Base-by-base conservation (phyloP, 2,329 filamentous ascomycete species). In the Exophiala spinifera region DNA sequence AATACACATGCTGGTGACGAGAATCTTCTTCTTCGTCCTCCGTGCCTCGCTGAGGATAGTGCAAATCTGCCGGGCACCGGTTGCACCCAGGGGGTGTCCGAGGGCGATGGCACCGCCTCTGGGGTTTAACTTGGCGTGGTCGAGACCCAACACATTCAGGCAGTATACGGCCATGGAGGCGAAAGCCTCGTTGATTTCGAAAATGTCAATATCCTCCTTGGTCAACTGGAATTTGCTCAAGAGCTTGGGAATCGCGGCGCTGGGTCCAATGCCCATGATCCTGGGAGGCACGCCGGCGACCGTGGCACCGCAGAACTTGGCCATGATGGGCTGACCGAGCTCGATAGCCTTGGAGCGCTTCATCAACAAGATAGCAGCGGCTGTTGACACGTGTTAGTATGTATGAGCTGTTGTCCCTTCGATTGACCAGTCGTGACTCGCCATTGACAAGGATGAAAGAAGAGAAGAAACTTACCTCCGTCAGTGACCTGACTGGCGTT, bases 141-240 rank as follows among this genome's bases (percentile, higher is more conserved):
- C 80, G 71, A 84, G 51, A 67, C 82, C 66, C 8, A 78, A 66
- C 72, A 92, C 83, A 66, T 90, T 80, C 51, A 88, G 76, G 75
- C 91, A 96, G 81, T 96, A 97, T 25, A 96, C 91, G 1, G 90
- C 91, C 94, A 97, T 97, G 49, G 88, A 94, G 19, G 91, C 92
- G 67, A 99, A 99, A 1, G 94, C 94, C 80, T 99, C 94, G 77
- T 99, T 99, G 69, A 99, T 75, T 80, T 97, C 94, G 64, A 92
- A 79, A 33, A 97, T 81, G 68, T 99, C 94, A 59, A 94, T 82
- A 65, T 97, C 94, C 55, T 86, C 82, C 50, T 95, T 77, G 20
- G 80, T 82, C 57, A 99, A 74, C 73, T 87, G 84, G 80, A 87
- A 85, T 76, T 94, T 86, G 67, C 74, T 74, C 43, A 99, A 82